A percentile compares a stretch with the other conserved stretches of the same genome.
Evolutionary conservation across 2,329 filamentous ascomycete species (phyloP).

Genomic region (Aspergillus phoenicis): DNA sequence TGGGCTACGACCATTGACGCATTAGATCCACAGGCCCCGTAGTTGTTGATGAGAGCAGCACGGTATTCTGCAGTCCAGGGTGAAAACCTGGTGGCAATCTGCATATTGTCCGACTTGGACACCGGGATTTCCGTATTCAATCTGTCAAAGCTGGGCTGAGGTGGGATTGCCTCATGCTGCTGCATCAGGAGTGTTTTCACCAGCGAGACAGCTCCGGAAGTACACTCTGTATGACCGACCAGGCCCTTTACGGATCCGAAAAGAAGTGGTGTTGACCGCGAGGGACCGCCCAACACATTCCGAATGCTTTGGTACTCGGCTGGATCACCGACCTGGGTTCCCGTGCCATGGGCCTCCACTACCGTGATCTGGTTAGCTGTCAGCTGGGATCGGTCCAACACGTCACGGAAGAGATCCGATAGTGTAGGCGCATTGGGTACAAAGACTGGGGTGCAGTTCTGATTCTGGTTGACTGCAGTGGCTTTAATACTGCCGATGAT

Average conservation of each 20-base stretch:
- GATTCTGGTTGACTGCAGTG: constrained; percentile 32
- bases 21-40: constrained; percentile 19
- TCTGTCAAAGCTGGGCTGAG: constrained; percentile 28
- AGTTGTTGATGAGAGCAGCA: constrained; percentile 28
- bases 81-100: constrained; percentile 21
- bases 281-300: constrained; percentile 16
- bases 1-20: neutral
- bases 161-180: constrained; percentile 25
- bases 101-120: constrained; percentile 6
- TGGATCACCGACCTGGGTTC: constrained; percentile 33
- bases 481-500: constrained; percentile 47
- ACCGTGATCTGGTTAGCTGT: neutral
- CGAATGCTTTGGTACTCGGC: constrained; percentile 29
- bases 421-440: constrained; percentile 11
- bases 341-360: constrained; percentile 38
- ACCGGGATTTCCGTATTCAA: constrained; percentile 26
- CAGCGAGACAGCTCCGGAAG: constrained; percentile 34
- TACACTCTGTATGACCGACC: constrained; percentile 38
- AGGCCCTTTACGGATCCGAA: constrained; percentile 36
- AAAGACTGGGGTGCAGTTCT: constrained; percentile 17
- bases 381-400: too few relatives aligned
- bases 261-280: constrained; percentile 12
- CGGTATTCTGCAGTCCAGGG: constrained; percentile 19
- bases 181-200: constrained; percentile 36
- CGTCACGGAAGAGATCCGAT: constrained; percentile 20